Evolutionary conservation across 2,329 filamentous ascomycete genomes (phyloP), one percentile per base, ranked within the genome.

Genomic region (Seiridium unicorne): DNA sequence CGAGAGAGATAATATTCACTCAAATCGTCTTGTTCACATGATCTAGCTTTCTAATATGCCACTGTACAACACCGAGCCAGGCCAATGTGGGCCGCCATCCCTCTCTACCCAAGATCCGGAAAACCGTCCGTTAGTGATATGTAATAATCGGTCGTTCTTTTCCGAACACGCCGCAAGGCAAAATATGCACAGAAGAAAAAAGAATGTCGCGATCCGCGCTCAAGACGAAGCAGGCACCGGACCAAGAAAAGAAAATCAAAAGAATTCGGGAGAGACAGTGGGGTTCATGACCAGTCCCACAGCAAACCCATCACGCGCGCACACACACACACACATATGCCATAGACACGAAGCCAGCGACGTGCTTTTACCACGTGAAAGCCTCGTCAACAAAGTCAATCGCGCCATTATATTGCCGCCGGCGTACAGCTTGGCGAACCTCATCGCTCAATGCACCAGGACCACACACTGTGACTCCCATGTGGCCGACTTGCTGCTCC

Each of bases 321-420:
- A 26, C 18, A 26, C 18, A 26, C 18, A 26, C 18, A 26, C 18
- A 26, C 18, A 26, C 18, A 26, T 26, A 26, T 26, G 18, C 18
- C 18, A 26, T 26, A 26, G 18, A 26, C 18, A 26, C 18, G 18
- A 2, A 26, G 18, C 18, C 18, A 26, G 18, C 38, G 38, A 13
- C 13, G 7, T 7, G 7, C 38, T 8, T 63, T 68, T 78, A 85
- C 82, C 82, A 85, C 3, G 81, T 81, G 76, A 93, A 94, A 4
- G 89, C 88, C 74, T 93, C 90, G 76, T 94, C 90, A 62, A 90
- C 83, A 73, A 93, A 92, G 70, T 93, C 90, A 58, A 93, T 86
- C 61, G 86, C 85, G 64, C 85, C 87, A 51, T 81, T 75, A 64
- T 87, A 81, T 72, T 91, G 87, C 66, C 86, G 81, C 56, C 80